phyloP scores from a whole-genome alignment of 257 asterid genomes.

The Solanum appendiculatum region DNA sequence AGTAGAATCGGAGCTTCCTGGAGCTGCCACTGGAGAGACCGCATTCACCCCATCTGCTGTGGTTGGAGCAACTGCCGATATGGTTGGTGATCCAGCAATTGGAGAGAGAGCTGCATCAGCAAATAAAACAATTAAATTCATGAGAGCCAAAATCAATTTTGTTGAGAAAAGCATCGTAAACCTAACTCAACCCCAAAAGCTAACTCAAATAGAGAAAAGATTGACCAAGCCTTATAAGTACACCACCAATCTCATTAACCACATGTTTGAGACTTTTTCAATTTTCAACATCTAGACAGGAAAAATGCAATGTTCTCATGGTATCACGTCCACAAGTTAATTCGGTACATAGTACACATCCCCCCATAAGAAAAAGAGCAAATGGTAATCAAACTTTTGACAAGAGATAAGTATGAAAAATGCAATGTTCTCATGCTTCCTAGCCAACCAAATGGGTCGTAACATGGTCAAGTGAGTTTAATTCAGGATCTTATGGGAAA shows the following conservation, averaged over 20 bases:
- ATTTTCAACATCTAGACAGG: not conserved
- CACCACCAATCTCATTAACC: not conserved
- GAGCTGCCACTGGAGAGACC: slow-evolving; percentile 35
- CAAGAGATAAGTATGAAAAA: not conserved
- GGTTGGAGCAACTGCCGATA: slow-evolving; percentile 25
- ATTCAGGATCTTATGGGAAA: not conserved
- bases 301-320: not conserved
- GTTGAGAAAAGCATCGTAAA: not conserved
- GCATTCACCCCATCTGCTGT: slow-evolving; percentile 11
- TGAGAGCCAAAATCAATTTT: not conserved
- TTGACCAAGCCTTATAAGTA: not conserved
- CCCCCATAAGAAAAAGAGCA: not conserved
- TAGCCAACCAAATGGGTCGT: too few species aligned
- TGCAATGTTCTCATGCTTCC: too few species aligned
- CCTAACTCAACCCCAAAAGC: not conserved
- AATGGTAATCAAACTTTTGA: not conserved
- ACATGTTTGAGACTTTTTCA: too few species aligned
- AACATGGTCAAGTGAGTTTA: too few species aligned
- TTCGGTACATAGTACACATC: not conserved
- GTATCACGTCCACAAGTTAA: not conserved
- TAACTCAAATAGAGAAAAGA: too few species aligned
- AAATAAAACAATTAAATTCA: not conserved
- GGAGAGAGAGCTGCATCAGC: slow-evolving; percentile 46
- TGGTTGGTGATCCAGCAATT: slow-evolving; percentile 29
- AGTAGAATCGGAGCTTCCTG: slow-evolving; percentile 29